A percentile compares a stretch with the other conserved stretches of the same genome.
phyloP scores from a whole-genome alignment of 768 basidiomycete genomes.

The Auriscalpium microsporum region DNA sequence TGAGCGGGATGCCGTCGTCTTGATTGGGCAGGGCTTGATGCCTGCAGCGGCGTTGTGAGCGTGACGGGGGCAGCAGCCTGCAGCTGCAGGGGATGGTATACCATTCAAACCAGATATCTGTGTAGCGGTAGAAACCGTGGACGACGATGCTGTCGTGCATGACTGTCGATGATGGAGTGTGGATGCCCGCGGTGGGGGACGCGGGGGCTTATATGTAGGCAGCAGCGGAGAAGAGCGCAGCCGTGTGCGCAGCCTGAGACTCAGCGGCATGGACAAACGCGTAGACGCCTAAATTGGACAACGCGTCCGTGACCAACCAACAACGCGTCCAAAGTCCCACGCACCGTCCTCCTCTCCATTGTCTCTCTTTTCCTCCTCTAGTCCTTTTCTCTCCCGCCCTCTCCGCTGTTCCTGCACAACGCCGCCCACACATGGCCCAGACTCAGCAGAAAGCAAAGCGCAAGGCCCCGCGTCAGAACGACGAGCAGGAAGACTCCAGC shows the following conservation, averaged over 20 bases:
- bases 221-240: background rate
- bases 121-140: conserved; percentile 70
- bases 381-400: background rate
- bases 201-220: background rate
- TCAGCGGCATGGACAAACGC: background rate
- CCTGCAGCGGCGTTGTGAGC: conserved; percentile 32
- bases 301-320: conserved; percentile 12
- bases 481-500: conserved; percentile 31
- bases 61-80: background rate
- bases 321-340: conserved; percentile 15
- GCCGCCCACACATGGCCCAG: conserved; percentile 48
- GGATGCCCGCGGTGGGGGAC: background rate
- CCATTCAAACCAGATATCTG: conserved; percentile 83
- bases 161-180: conserved; percentile 1
- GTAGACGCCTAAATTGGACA: background rate
- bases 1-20: conserved; percentile 54
- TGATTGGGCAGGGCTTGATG: conserved; percentile 43
- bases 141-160: conserved; percentile 29
- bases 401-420: background rate
- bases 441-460: conserved; percentile 54
- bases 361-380: background rate
- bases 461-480: conserved; percentile 13
- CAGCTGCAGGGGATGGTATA: conserved; percentile 24
- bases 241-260: background rate
- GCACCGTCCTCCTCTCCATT: conserved; percentile 4